Conservation (phyloP, 169 alveolate species). For the Eimeria zaria region DNA sequence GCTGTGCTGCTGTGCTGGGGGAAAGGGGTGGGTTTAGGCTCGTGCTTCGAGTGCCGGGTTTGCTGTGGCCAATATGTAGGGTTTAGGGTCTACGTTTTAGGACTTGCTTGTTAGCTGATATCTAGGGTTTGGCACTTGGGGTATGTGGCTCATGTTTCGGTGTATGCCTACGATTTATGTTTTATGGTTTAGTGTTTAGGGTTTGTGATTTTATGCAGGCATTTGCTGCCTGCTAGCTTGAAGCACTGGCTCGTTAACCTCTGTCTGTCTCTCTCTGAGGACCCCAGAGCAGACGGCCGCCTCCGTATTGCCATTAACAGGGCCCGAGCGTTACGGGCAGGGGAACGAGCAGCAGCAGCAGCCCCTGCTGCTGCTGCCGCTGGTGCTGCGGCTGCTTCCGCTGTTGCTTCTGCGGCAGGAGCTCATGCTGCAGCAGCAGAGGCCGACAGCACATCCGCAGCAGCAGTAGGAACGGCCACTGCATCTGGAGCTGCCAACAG, state of each 20-base stretch:
- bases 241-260: constrained; percentile 84
- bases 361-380: constrained; percentile 23
- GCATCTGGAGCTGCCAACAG: not conserved
- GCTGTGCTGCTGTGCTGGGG: not conserved
- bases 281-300: constrained; percentile 86
- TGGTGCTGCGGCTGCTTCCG: constrained; percentile 15
- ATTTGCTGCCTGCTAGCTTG: constrained; percentile 68
- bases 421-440: constrained; percentile 71
- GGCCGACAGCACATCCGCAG: not conserved
- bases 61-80: not conserved
- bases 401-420: not conserved
- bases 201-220: constrained; percentile 40
- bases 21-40: not conserved
- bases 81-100: not conserved
- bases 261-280: constrained; percentile 86
- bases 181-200: constrained; percentile 13
- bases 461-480: constrained; percentile 78
- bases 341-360: constrained; percentile 88
- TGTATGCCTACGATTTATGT: no score
- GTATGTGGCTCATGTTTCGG: not conserved
- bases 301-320: constrained; percentile 86
- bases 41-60: not conserved
- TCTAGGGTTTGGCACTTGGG: not conserved
- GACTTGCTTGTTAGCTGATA: not conserved
- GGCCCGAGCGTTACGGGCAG: constrained; percentile 83